Conservation (phyloP, 2,329 filamentous ascomycete species). For the Akanthomyces dipterigenus region DNA sequence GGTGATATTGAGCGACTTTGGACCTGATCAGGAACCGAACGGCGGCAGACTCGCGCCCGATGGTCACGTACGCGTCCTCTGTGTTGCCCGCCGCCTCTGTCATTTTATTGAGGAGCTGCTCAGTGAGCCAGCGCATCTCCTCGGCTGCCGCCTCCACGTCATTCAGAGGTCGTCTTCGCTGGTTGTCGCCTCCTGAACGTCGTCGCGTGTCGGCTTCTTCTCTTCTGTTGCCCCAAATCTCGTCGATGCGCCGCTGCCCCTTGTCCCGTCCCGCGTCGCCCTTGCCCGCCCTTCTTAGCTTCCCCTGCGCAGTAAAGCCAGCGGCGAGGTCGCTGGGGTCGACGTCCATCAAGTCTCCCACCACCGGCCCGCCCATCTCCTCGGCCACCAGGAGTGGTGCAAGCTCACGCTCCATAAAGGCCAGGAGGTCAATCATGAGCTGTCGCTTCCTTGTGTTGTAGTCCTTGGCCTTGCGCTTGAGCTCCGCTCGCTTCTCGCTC, state of each 20-base stretch:
- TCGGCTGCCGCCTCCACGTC: conserved; percentile 44
- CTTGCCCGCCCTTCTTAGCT: conserved; percentile 37
- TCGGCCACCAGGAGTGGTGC: conserved; percentile 75
- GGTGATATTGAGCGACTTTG: conserved; percentile 61
- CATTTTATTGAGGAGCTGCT: conserved; percentile 53
- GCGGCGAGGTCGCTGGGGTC: conserved; percentile 52
- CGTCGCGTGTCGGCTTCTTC: conserved; percentile 16
- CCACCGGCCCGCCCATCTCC: conserved; percentile 74
- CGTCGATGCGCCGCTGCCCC: conserved; percentile 55
- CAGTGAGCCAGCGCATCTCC: conserved; percentile 55
- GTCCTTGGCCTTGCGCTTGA: conserved; percentile 50
- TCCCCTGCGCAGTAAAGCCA: conserved; percentile 55
- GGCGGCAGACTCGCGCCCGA: conserved; percentile 55
- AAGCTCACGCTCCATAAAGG: conserved; percentile 64
- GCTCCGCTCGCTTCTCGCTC: conserved; percentile 53
- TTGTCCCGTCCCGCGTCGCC: conserved; percentile 37
- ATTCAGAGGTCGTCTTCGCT: conserved; percentile 27
- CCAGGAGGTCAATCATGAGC: conserved; percentile 57
- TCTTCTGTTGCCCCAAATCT: conserved; percentile 48
- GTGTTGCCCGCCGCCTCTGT: conserved; percentile 48
- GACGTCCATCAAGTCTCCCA: conserved; percentile 64
- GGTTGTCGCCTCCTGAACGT: background rate
- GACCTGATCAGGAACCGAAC: conserved; percentile 58
- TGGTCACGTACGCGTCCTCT: conserved; percentile 50
- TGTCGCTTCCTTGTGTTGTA: conserved; percentile 56